A percentile compares a stretch with the other conserved stretches of the same genome.
phyloP scores from a whole-genome alignment of 179 eudicot species.

The Sideroxylon spinosum region DNA sequence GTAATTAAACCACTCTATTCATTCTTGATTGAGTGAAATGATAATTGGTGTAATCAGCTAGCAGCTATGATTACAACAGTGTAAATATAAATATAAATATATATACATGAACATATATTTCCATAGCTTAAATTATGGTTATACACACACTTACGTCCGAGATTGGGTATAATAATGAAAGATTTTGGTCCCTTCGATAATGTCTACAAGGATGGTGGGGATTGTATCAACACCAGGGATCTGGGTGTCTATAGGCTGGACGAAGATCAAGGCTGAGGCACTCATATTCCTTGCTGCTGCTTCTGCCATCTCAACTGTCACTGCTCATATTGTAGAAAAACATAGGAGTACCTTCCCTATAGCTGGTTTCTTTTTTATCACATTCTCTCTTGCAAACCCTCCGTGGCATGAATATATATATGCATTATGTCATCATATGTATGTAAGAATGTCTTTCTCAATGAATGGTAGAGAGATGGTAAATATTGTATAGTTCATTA shows the following conservation, averaged over 20 bases:
- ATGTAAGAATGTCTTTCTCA: too few relatives aligned
- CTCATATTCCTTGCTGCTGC: constrained; percentile 21
- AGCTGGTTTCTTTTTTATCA: constrained; percentile 20
- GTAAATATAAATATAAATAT: too few relatives aligned
- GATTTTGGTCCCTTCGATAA: constrained; percentile 40
- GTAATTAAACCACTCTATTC: neutral
- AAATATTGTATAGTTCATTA: too few relatives aligned
- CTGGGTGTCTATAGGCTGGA: constrained; percentile 31
- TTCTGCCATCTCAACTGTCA: constrained; percentile 27
- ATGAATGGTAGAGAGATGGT: neutral
- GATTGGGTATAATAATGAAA: constrained; percentile 21
- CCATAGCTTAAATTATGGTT: too few relatives aligned
- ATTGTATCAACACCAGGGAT: constrained; percentile 28
- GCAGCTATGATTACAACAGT: neutral
- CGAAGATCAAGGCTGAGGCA: constrained; percentile 42
- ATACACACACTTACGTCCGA: constrained; percentile 19
- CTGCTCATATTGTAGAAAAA: constrained; percentile 31
- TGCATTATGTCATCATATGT: neutral
- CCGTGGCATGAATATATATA: neutral
- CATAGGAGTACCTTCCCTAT: constrained; percentile 38
- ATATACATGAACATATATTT: too few relatives aligned
- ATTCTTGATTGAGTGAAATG: neutral
- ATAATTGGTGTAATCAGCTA: neutral
- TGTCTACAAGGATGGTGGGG: constrained; percentile 36
- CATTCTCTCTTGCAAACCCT: constrained; percentile 28